Base-by-base conservation (phyloP, 139 green algal genomes). In the Ettlia oleoabundans region DNA sequence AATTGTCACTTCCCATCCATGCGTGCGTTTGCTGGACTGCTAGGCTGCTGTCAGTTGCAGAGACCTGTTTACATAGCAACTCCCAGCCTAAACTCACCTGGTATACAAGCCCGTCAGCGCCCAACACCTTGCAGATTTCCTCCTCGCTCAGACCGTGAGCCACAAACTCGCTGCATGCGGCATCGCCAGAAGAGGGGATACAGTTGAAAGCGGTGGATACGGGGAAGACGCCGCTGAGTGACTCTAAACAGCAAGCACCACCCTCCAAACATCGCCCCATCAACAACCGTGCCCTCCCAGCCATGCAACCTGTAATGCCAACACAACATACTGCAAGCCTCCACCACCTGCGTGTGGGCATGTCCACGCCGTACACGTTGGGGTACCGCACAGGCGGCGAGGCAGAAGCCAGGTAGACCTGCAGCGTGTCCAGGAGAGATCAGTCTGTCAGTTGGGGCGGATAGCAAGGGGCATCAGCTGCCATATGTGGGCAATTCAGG, bases 291-390 rank as follows among this genome's bases (percentile, higher is more conserved):
- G n/a, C n/a, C n/a, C n/a, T n/a, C n/a, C n/a, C 26, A 68, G 62
- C 62, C 9, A 58, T 10, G 10, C 47, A 58, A 58, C 47, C 47
- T 24, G 47, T 15, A 10, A 58, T n/a, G 47, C 47, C 47, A 58
- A 15, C 63, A 70, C 63, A 37, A 5, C 10, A 66, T 6, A 4
- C 30, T 26, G 6, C 5, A 15, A 22, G 24, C 38, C 22, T 43
- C 66, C 38, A 53, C 1, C 70, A 77, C 70, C 70, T 77, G 40
- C 90, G 79, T 69, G 82, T 96, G 76, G 97, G 97, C 94, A 99
- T 97, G 90, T 99, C 97, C 68, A 99, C 97, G 52, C 97, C 97
- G 82, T 99, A 99, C 75, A 99, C 98, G 89, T 99, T 99, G 69
- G 97, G 95, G 89, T 92, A 95, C 8, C 93, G 93, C 78, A 99